A percentile compares a stretch with the other conserved stretches of the same genome.
phyloP scores from a whole-genome alignment of 2,329 filamentous ascomycete genomes.

The Cytospora paraplurivora region DNA sequence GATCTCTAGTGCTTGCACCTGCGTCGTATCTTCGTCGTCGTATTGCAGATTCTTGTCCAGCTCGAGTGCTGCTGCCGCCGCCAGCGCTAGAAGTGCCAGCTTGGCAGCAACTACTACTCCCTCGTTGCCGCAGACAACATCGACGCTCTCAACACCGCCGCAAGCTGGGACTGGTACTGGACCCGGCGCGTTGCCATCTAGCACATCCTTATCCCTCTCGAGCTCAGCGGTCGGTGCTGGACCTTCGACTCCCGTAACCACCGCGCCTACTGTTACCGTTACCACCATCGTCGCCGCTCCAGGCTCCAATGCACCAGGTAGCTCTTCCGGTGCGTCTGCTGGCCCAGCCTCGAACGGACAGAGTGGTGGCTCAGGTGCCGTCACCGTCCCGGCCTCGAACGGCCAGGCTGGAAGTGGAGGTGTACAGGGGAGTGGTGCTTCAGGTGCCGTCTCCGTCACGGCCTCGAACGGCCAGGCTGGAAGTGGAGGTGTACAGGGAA shows the following conservation, averaged over 20 bases:
- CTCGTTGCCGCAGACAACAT: background rate
- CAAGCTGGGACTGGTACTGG: background rate
- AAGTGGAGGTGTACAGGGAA: too few species aligned
- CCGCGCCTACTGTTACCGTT: background rate
- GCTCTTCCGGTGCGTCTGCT: too few species aligned
- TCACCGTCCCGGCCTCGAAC: background rate
- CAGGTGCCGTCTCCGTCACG: too few species aligned
- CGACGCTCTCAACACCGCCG: background rate
- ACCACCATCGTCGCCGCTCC: background rate
- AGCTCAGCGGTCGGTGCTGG: background rate
- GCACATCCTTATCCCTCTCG: background rate
- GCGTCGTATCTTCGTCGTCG: background rate
- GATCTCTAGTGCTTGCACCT: conserved; percentile 6
- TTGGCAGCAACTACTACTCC: background rate
- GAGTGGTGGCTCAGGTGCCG: background rate
- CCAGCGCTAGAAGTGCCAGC: background rate
- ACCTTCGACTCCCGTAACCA: background rate
- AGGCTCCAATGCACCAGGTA: too few species aligned
- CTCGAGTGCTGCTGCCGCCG: background rate
- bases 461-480: too few species aligned
- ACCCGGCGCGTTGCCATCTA: background rate
- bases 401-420: too few species aligned
- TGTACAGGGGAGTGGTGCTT: too few species aligned
- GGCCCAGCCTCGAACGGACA: too few species aligned
- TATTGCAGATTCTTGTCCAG: background rate